Base-by-base conservation (phyloP, 345 rosid species). In the Salix dunnii region DNA sequence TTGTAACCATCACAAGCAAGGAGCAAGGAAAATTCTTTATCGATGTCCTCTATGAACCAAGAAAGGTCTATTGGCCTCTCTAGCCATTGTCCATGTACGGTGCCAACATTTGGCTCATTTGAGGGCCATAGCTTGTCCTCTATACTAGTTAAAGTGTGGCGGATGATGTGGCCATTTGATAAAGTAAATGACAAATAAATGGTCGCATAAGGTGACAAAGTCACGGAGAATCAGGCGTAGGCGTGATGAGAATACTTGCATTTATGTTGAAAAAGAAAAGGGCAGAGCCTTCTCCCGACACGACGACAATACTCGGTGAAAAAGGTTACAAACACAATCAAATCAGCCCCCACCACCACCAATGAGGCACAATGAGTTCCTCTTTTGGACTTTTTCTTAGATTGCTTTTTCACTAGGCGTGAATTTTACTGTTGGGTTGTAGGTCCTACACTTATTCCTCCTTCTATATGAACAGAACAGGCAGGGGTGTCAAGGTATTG, bases 401-500 rank as follows among this genome's bases (percentile, higher is more conserved):
- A 81, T 81, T 79, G 82, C 85, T 87, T 86, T 88, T 40, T 80
- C 86, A 78, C 71, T 61, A 88, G 90, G 98, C 96, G 96, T 92
- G 98, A 82, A 76, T 62, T 77, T 79, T 79, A 82, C 90, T 78
- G 78, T 85, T 58, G 78, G 40, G 28, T 7, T 49, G 73, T 88
- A 40, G 89, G 92, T 2, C 90, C 85, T 82, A 72, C 78, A 42
- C 60, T 27, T 18, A 48, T 35, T 68, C 46, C 65, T 4, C 63
- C 68, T 49, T 35, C 38, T n/a, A 3, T 67, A 48, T 64, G 25
- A 70, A 38, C 68, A 14, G 3, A 4, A 31, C 58, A n/a, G 36
- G 55, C 6, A 48, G 70, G 21, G 63, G 67, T 36, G 28, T 71
- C 43, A 71, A 49, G 72, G 73, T 2, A 33, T 65, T 0, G 74